Percentiles rank a stretch among this genome's conserved stretches.
Conservation (phyloP, 176 grass and related monocot species). For the Eragrostis nindensis region DNA sequence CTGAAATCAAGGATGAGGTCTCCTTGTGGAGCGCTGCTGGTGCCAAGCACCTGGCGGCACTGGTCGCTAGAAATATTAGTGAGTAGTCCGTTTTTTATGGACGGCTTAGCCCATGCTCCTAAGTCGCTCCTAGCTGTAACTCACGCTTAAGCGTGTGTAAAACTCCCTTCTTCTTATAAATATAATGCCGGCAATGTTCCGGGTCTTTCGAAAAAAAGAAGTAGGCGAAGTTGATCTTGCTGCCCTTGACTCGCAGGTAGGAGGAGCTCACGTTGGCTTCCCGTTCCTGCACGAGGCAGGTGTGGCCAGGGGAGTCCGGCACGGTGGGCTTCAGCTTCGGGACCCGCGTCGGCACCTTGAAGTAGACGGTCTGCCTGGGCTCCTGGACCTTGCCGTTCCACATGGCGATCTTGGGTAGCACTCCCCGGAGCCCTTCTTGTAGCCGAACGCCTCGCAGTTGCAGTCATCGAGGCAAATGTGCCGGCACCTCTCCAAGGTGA, state of each 20-base stretch:
- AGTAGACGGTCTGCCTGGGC: slow-evolving; percentile 42
- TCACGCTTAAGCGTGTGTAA: too few relatives aligned
- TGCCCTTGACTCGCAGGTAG: slow-evolving; percentile 15
- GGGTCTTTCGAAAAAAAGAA: too few relatives aligned
- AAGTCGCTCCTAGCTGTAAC: too few relatives aligned
- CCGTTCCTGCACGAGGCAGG: slow-evolving; percentile 33
- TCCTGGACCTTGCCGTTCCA: slow-evolving; percentile 45
- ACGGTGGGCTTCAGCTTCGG: neutral
- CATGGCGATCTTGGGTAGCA: slow-evolving; percentile 68
- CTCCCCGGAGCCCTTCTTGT: slow-evolving; percentile 38
- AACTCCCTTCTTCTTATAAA: too few relatives aligned
- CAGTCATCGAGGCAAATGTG: slow-evolving; percentile 59
- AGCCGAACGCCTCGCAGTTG: slow-evolving; percentile 69
- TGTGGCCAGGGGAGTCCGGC: slow-evolving; percentile 7
- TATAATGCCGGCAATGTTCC: too few relatives aligned
- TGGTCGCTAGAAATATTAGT: too few relatives aligned
- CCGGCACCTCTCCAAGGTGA: slow-evolving; percentile 45
- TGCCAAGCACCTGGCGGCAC: too few relatives aligned
- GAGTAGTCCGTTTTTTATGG: too few relatives aligned
- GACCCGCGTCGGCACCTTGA: slow-evolving; percentile 37
- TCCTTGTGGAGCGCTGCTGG: too few relatives aligned
- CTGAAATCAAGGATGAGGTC: too few relatives aligned
- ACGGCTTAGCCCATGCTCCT: too few relatives aligned
- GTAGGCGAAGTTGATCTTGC: slow-evolving; percentile 49
- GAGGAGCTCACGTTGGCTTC: neutral